A percentile compares a stretch with the other conserved stretches of the same genome.
These are phyloP conservation scores for Lasiodiplodia theobromae DNA, from an alignment of 2,329 filamentous ascomycete species.

Conservation along the genomic window DNA sequence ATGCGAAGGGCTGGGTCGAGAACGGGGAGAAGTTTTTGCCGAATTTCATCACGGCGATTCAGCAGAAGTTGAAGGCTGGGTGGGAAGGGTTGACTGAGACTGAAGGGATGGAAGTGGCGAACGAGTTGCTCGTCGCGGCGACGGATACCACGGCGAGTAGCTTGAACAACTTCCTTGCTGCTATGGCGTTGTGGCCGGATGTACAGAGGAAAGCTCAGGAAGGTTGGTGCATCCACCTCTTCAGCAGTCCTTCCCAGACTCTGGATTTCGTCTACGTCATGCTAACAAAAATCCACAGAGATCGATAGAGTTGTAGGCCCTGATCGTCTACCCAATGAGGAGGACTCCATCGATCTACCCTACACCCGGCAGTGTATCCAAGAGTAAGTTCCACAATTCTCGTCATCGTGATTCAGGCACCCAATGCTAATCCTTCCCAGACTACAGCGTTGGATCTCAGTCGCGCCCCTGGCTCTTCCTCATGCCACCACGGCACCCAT, in stretches of 20 bases:
- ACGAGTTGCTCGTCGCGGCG: conserved; percentile 2
- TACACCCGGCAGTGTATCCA: conserved; percentile 32
- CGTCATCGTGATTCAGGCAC: background rate
- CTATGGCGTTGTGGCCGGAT: conserved; percentile 39
- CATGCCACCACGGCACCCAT: conserved; percentile 43
- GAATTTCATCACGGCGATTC: conserved; percentile 10
- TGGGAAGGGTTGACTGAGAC: conserved; percentile 3
- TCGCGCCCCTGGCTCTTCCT: conserved; percentile 41
- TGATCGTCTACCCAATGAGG: conserved; percentile 30
- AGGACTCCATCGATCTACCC: conserved; percentile 29
- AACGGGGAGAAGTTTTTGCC: conserved; percentile 5
- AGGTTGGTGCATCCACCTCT: conserved; percentile 13
- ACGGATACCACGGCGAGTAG: conserved; percentile 33
- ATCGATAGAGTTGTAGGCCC: conserved; percentile 34
- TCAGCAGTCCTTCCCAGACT: background rate
- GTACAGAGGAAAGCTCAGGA: conserved; percentile 41
- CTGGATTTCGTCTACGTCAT: background rate
- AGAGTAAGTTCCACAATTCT: conserved; percentile 17
- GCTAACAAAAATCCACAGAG: conserved; percentile 19
- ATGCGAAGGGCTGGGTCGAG: conserved; percentile 22
- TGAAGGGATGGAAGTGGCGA: conserved; percentile 1
- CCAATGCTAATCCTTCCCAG: conserved; percentile 33
- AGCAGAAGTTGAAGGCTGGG: conserved; percentile 6
- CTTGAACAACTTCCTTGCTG: conserved; percentile 44
- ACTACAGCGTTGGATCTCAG: conserved; percentile 13